Base-by-base conservation (phyloP, 805 yeast species). In the Wickerhamomyces strasburgensis region DNA sequence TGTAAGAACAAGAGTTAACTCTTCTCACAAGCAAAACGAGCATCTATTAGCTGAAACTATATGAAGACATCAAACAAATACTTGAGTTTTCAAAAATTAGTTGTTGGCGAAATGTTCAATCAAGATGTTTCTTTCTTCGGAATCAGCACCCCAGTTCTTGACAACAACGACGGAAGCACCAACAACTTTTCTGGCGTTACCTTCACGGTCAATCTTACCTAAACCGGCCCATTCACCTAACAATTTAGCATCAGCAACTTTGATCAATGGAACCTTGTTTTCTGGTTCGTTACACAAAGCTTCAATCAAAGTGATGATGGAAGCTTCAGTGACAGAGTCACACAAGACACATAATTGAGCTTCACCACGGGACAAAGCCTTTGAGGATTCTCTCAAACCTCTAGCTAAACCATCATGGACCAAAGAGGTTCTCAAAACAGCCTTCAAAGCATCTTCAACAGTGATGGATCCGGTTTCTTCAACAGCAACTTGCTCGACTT, bases 211-310 rank as follows among this genome's bases (percentile, higher is more conserved):
- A 64, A 90, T 82, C 76, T 88, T 87, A 79, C 96, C 93, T 61
- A 93, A 80, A 84, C 98, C 98, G 65, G 98, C 98, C 98, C 98
- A 93, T 80, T 93, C 98, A 81, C 99, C 99, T 68, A 93, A 82
- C 78, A 87, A 85, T 84, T 93, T 93, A 67, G 98, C 96, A 68
- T 93, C 98, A 61, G 98, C 85, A 61, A 93, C 98, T 84, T 93
- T 93, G 84, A 93, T 84, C 73, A 93, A 79, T 63, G 98, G 98
- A 59, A 90, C 87, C 77, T 86, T 85, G 73, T 81, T 78, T 68
- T 86, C 95, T 65, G 94, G 87, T 75, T 87, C 95, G 79, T 89
- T 86, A 80, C 98, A 90, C 67, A 93, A 83, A 76, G 97, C 98
- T 84, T 93, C 98, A 63, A 93, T 93, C 70, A 93, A 85, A 77